A percentile compares a stretch with the other conserved stretches of the same genome.
These are phyloP conservation scores for Pyrenophora seminiperda DNA, from an alignment of 2,329 filamentous ascomycete species.

Conservation along the genomic window DNA sequence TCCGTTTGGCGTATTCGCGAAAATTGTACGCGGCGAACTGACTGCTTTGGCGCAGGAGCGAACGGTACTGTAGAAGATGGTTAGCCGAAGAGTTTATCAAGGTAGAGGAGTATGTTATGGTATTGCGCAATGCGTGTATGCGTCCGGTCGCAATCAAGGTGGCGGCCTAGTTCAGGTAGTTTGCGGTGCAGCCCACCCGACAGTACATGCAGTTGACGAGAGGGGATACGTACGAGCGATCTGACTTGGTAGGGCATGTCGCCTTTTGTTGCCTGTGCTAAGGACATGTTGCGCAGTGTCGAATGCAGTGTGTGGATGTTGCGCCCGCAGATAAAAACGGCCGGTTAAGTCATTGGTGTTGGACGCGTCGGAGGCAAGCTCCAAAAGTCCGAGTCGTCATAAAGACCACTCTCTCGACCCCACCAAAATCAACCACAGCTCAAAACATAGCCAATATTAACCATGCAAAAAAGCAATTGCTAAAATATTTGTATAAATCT, in stretches of 20 bases:
- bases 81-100: constrained; percentile 5
- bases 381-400: constrained; percentile 35
- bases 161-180: background rate
- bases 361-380: constrained; percentile 34
- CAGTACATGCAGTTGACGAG: too few relatives aligned
- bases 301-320: constrained; percentile 31
- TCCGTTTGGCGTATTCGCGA: constrained; percentile 90
- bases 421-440: background rate
- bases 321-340: constrained; percentile 41
- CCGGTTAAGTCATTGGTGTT: constrained; percentile 43
- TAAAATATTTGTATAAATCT: too few relatives aligned
- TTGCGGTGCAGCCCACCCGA: background rate
- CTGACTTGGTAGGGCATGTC: constrained; percentile 48
- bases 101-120: background rate
- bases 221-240: constrained; percentile 43
- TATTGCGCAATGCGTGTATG: background rate
- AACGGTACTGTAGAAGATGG: constrained; percentile 73
- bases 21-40: constrained; percentile 97
- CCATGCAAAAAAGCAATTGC: too few relatives aligned
- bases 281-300: constrained; percentile 36
- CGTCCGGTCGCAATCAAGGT: background rate
- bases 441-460: background rate
- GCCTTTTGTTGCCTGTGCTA: constrained; percentile 43
- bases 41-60: constrained; percentile 80
- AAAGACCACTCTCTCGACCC: background rate